phyloP scores from a whole-genome alignment of 768 basidiomycete species.

The Pisolithus albus region DNA sequence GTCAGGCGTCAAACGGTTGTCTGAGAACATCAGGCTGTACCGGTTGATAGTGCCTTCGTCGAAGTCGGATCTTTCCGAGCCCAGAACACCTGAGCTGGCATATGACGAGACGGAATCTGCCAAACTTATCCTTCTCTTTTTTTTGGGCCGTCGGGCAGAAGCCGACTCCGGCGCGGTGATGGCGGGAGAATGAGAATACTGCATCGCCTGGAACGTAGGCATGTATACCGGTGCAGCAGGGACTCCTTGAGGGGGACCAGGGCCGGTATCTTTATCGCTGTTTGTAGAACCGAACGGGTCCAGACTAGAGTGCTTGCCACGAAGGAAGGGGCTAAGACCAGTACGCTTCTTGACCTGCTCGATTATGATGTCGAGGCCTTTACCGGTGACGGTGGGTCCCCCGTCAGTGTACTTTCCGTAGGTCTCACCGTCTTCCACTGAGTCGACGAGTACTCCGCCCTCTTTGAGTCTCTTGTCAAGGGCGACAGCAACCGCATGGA shows the following conservation, averaged over 20 bases:
- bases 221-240: conserved; percentile 30
- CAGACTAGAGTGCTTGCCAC: conserved; percentile 45
- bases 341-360: conserved; percentile 45
- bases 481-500: conserved; percentile 35
- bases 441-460: conserved; percentile 27
- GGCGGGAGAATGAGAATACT: conserved; percentile 30
- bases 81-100: conserved; percentile 21
- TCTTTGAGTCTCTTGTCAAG: conserved; percentile 35
- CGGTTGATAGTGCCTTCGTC: conserved; percentile 16
- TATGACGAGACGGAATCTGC: conserved; percentile 31
- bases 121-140: conserved; percentile 31
- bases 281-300: conserved; percentile 41
- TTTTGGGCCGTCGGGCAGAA: conserved; percentile 24
- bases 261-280: conserved; percentile 29
- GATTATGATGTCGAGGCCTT: conserved; percentile 43
- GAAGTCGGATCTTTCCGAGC: conserved; percentile 15
- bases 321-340: conserved; percentile 41
- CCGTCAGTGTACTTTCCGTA: conserved; percentile 24
- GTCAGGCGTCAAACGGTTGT: conserved; percentile 28
- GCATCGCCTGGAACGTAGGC: conserved; percentile 36
- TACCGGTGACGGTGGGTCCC: conserved; percentile 39
- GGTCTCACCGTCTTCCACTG: conserved; percentile 16
- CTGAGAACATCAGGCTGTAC: conserved; percentile 18
- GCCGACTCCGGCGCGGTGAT: conserved; percentile 26
- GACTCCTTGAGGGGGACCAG: conserved; percentile 18